phyloP scores from a whole-genome alignment of 805 yeast species.

The Candida ipomoeae region DNA sequence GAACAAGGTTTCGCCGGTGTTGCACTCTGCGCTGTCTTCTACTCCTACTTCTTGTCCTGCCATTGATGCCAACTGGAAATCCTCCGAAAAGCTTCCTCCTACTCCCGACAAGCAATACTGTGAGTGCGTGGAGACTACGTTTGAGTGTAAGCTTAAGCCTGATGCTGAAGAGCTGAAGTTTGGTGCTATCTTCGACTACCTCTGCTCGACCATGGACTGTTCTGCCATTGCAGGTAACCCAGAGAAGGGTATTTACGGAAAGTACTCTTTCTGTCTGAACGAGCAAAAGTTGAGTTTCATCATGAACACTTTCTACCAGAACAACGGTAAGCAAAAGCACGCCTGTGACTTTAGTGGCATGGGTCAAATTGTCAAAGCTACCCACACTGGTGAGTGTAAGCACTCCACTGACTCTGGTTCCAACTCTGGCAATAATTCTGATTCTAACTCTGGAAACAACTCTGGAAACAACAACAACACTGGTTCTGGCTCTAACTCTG shows the following conservation, averaged over 20 bases:
- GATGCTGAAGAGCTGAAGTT: constrained; percentile 30
- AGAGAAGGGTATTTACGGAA: constrained; percentile 34
- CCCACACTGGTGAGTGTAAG: background rate
- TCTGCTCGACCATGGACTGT: constrained; percentile 36
- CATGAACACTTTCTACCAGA: background rate
- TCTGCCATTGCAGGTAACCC: constrained; percentile 36
- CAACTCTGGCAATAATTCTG: background rate
- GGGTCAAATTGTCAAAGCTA: background rate
- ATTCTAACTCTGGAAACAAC: background rate
- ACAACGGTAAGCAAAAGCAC: no score
- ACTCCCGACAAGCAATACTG: constrained; percentile 38
- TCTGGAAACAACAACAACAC: background rate
- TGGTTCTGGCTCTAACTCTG: background rate
- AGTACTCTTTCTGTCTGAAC: background rate
- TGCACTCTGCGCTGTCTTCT: constrained; percentile 21
- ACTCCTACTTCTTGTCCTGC: constrained; percentile 37
- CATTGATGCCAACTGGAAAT: constrained; percentile 31
- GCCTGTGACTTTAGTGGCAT: background rate
- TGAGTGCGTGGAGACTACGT: constrained; percentile 32
- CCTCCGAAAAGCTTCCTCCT: constrained; percentile 40
- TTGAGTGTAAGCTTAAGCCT: constrained; percentile 32
- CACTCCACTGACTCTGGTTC: background rate
- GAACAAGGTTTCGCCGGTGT: constrained; percentile 47
- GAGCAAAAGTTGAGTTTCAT: background rate
- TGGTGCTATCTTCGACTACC: constrained; percentile 29